These are phyloP conservation scores for Beauveria sp. DNA, from an alignment of 2,329 filamentous ascomycete genomes.

Conservation along the genomic window DNA sequence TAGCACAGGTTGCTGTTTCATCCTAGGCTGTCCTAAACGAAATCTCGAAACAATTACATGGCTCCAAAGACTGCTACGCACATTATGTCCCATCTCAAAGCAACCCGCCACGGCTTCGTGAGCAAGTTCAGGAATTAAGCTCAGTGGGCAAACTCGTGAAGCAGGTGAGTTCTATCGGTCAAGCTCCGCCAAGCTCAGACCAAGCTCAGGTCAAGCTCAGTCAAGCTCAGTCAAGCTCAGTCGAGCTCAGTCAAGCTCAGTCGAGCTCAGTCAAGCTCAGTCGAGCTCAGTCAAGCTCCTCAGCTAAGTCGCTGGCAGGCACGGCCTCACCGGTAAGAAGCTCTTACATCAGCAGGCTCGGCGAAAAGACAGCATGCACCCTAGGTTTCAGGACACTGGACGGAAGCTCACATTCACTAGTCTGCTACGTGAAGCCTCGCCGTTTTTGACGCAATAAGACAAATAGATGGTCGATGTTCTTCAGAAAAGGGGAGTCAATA, in stretches of 20 bases:
- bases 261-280: neutral
- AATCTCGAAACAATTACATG: neutral
- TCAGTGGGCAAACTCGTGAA: neutral
- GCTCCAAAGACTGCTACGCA: neutral
- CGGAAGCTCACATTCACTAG: too few species aligned
- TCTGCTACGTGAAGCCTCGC: too few species aligned
- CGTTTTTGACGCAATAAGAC: too few species aligned
- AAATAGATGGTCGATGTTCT: too few species aligned
- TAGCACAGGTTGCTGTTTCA: neutral
- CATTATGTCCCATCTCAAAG: neutral
- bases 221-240: neutral
- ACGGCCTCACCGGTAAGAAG: too few species aligned
- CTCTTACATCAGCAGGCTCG: too few species aligned
- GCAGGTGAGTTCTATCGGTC: neutral
- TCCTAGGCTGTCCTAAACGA: neutral
- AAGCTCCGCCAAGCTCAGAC: too few species aligned
- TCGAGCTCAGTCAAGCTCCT: neutral
- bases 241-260: neutral
- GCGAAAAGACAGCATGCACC: too few species aligned
- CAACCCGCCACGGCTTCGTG: neutral
- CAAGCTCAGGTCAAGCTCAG: neutral
- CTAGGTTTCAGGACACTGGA: too few species aligned
- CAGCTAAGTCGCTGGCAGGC: too few species aligned
- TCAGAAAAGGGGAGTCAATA: neutral
- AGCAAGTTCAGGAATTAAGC: neutral